Percentiles rank a stretch among this genome's conserved stretches.
Evolutionary conservation across 148 eudicot genomes (phyloP).

Genomic region (Dysphania ambrosioides): DNA sequence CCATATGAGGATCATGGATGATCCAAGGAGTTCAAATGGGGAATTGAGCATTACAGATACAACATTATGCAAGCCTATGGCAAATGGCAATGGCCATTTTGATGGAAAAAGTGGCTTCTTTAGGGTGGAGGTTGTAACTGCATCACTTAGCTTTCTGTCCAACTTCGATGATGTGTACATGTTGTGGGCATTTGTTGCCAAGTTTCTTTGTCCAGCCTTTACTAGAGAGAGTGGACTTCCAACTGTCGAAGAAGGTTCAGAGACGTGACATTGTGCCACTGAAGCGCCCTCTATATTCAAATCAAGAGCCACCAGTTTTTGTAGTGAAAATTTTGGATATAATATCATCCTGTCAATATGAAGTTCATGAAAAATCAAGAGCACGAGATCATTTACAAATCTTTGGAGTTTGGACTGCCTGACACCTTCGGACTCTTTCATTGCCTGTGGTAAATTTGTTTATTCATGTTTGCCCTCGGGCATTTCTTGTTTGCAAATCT

Average conservation of each 20-base stretch:
- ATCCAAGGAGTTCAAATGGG: conserved; percentile 47
- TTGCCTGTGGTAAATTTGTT: conserved; percentile 26
- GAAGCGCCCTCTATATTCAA: background rate
- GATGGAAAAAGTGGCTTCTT: conserved; percentile 64
- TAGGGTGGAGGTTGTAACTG: conserved; percentile 87
- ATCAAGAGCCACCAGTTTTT: conserved; percentile 9
- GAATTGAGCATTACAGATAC: conserved; percentile 54
- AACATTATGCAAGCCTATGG: conserved; percentile 78
- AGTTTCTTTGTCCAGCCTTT: conserved; percentile 73
- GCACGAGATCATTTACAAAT: background rate
- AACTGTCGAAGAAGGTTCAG: conserved; percentile 58
- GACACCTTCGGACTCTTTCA: conserved; percentile 15
- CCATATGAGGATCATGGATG: conserved; percentile 58
- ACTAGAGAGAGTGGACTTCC: conserved; percentile 50
- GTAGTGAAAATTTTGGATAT: conserved; percentile 7
- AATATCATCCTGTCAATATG: background rate
- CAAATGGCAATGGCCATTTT: conserved; percentile 45
- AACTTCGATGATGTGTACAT: conserved; percentile 87
- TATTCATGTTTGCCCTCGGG: conserved; percentile 13
- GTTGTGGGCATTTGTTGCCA: conserved; percentile 89
- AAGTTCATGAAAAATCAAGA: conserved; percentile 12
- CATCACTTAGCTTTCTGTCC: conserved; percentile 80
- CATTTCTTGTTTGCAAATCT: conserved; percentile 16
- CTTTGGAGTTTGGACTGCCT: too few relatives aligned
- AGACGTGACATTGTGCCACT: conserved; percentile 24